Percentiles rank a stretch among this genome's conserved stretches.
phyloP scores from a whole-genome alignment of 208 protist genomes.

The Phytomonas sp. region DNA sequence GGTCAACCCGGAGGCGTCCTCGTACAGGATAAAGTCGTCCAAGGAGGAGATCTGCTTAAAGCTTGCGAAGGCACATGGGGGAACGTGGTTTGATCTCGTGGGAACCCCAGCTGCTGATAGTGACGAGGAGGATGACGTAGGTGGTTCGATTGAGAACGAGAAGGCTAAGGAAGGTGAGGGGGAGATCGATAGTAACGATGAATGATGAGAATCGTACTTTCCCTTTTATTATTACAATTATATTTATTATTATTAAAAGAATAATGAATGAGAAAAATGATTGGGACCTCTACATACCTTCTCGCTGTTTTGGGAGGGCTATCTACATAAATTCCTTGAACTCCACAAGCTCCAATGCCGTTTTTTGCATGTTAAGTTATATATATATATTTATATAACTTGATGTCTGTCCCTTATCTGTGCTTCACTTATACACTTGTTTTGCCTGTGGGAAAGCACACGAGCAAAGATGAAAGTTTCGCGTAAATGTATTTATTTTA shows the following conservation, averaged over 20 bases:
- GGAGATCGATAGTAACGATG: slow-evolving; percentile 1
- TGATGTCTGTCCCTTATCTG: no score
- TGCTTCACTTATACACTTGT: no score
- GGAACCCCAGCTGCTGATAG: slow-evolving; percentile 21
- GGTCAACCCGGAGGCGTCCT: slow-evolving; percentile 35
- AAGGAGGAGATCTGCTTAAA: slow-evolving; percentile 48
- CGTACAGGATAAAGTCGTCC: slow-evolving; percentile 42
- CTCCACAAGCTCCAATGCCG: no score
- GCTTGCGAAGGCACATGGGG: slow-evolving; percentile 40
- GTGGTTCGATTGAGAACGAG: slow-evolving; percentile 9
- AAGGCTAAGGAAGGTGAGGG: slow-evolving; percentile 12
- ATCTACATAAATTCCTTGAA: no score
- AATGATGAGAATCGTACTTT: background rate
- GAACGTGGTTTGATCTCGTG: slow-evolving; percentile 54
- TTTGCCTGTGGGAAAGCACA: no score
- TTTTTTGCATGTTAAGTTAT: no score
- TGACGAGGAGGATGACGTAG: slow-evolving; percentile 17
- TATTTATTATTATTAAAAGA: slow-evolving; percentile 5
- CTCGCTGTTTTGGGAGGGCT: no score
- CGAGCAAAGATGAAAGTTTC: no score
- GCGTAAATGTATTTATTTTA: no score
- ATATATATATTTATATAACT: no score
- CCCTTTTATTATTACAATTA: background rate
- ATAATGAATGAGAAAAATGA: background rate
- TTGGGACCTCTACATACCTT: background rate